Conservation (phyloP, 2,329 filamentous ascomycete species). For the Pseudogymnoascus sp. region DNA sequence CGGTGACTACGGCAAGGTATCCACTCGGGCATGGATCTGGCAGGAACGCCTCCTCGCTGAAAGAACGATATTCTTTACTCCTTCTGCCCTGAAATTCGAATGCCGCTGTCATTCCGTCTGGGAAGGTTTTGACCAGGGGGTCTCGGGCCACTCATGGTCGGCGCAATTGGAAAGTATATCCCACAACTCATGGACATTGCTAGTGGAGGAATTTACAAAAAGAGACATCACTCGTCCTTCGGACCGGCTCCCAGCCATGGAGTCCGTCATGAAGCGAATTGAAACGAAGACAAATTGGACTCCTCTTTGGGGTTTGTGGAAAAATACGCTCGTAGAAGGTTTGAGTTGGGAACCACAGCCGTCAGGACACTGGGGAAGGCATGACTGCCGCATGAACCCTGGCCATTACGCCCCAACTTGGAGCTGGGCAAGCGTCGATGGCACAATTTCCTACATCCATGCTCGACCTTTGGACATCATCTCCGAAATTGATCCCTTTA, state of each 20-base stretch:
- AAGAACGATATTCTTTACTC: not conserved
- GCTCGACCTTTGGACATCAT: not conserved
- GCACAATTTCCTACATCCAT: not conserved
- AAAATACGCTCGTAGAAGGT: not conserved
- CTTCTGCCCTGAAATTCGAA: not conserved
- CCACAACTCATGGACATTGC: not conserved
- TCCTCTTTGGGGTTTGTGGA: not conserved
- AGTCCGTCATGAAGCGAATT: not conserved
- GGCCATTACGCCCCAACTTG: not conserved
- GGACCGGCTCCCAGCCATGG: not conserved
- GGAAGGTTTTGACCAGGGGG: not conserved
- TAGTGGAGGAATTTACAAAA: not conserved
- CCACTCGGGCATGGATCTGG: not conserved
- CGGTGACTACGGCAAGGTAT: not conserved
- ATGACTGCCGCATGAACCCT: not conserved
- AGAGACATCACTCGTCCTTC: not conserved
- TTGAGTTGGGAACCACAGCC: not conserved
- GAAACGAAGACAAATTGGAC: not conserved
- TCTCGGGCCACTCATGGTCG: not conserved
- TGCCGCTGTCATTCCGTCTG: not conserved
- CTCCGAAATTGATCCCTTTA: not conserved
- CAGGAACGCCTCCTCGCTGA: not conserved
- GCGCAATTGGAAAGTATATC: not conserved
- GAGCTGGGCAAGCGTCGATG: not conserved
- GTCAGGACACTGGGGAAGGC: not conserved